phyloP scores from a whole-genome alignment of 805 yeast genomes.

The Yarrowia osloensis region DNA sequence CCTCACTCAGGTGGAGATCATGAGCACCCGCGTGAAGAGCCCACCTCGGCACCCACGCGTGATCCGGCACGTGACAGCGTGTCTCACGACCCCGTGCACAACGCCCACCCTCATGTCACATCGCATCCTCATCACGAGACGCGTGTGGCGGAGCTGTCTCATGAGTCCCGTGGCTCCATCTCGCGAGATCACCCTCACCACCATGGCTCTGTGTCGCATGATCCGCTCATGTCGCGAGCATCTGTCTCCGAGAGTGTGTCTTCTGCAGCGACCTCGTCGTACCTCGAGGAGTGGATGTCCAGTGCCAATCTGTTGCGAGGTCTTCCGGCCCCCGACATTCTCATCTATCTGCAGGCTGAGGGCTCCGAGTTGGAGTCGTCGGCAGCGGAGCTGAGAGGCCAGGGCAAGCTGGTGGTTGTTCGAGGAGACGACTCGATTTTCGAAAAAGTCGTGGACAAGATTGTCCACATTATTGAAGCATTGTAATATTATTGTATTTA shows the following conservation, averaged over 20 bases:
- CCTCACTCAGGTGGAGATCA: neutral
- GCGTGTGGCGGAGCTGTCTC: neutral
- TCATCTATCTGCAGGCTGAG: constrained; percentile 35
- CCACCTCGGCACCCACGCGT: neutral
- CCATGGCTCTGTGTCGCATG: neutral
- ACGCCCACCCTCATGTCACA: neutral
- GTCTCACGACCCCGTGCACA: neutral
- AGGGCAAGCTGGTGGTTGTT: constrained; percentile 35
- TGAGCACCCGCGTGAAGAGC: neutral
- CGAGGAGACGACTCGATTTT: constrained; percentile 34
- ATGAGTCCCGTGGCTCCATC: neutral
- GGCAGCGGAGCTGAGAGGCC: constrained; percentile 34
- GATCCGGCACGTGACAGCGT: neutral
- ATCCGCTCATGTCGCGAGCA: neutral
- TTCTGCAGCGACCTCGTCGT: neutral
- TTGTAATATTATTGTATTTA: constrained; percentile 10
- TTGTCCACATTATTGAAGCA: constrained; percentile 25
- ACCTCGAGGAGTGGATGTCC: constrained; percentile 35
- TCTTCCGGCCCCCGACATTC: constrained; percentile 37
- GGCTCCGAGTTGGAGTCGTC: constrained; percentile 35
- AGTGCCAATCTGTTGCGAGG: constrained; percentile 36
- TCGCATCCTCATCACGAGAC: neutral
- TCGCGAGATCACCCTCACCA: neutral
- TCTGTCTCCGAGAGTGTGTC: neutral
- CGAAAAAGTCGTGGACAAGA: constrained; percentile 35